Evolutionary conservation across 177 flowering plant species (phyloP).

Genomic region (Telopea speciosissima): DNA sequence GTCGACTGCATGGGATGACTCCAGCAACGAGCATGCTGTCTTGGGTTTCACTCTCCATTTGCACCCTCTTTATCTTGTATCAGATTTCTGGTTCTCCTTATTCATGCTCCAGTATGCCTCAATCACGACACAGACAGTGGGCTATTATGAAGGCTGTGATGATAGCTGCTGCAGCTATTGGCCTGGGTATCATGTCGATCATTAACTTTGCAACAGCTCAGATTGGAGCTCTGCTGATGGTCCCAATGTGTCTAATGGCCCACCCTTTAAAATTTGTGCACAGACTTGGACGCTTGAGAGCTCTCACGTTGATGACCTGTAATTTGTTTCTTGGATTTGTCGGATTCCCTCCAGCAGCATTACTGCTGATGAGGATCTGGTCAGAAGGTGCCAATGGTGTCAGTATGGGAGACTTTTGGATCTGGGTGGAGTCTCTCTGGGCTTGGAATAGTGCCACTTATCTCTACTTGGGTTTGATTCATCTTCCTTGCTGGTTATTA

Average conservation of each 20-base stretch:
- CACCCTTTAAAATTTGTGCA: slow-evolving; percentile 49
- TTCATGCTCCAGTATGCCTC: slow-evolving; percentile 14
- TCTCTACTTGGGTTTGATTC: slow-evolving; percentile 63
- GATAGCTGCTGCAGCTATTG: slow-evolving; percentile 61
- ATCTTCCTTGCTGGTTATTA: slow-evolving; percentile 81
- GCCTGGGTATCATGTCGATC: slow-evolving; percentile 84
- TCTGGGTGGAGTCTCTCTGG: slow-evolving; percentile 81
- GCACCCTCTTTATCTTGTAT: slow-evolving; percentile 36
- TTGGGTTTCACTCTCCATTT: slow-evolving; percentile 54
- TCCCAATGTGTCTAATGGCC: slow-evolving; percentile 70
- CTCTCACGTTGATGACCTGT: slow-evolving; percentile 28
- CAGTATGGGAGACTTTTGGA: slow-evolving; percentile 66
- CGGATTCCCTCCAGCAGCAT: slow-evolving; percentile 57
- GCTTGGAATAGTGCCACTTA: slow-evolving; percentile 92
- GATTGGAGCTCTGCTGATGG: slow-evolving; percentile 71
- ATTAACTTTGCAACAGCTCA: slow-evolving; percentile 92
- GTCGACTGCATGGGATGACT: slow-evolving; percentile 40
- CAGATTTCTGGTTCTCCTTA: slow-evolving; percentile 38
- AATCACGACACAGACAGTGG: slow-evolving; percentile 47
- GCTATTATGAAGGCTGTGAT: slow-evolving; percentile 63
- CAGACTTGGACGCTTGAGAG: slow-evolving; percentile 24
- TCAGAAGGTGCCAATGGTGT: slow-evolving; percentile 33
- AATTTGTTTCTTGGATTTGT: slow-evolving; percentile 40
- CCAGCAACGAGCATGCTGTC: slow-evolving; percentile 35
- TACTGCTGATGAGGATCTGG: slow-evolving; percentile 39